Evolutionary conservation across 2,329 filamentous ascomycete species (phyloP), one percentile per base, ranked within the genome.

Genomic region (Epichloe glyceriae): DNA sequence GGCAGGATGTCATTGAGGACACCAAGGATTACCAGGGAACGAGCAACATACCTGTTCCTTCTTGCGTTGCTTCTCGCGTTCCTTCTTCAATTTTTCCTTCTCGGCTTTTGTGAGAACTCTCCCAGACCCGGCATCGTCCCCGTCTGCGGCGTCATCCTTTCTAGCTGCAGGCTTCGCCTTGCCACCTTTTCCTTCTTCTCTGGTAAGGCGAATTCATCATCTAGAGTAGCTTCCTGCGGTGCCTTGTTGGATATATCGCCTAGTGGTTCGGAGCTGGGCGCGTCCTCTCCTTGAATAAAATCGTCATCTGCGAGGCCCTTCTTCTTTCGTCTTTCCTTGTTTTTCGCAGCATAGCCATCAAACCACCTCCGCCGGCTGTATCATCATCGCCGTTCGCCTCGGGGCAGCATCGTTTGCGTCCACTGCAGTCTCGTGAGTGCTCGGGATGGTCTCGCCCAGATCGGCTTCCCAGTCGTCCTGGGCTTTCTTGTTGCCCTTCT

Each of bases 41-140:
- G 30, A 50, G 46, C 17, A 39, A 52, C 61, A 44, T 59, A 93
- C 88, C 80, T 97, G 86, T 70, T 98, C 93, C 81, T 90, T 98
- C 74, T 98, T 98, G 58, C 90, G 79, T 72, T 93, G 87, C 81
- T 98, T 98, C 74, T 98, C 93, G 54, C 88, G 83, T 73, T 98
- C 93, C 73, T 96, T 98, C 78, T 91, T 97, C 63, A 91, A 77
- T 70, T 88, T 95, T 68, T 98, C 93, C 74, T 98, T 98, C 73
- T 98, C 90, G 52, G 94, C 93, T 79, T 97, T 98, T 39, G 88
- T 95, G 72, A 97, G 82, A 46, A 97, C 76, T 50, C 82, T 79
- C 43, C 84, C 84, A 53, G 73, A 73, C 4, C 74, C 75, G 7
- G 67, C 79, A 11, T 70, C 74, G 11, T 70, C 74, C 17, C 74